These are phyloP conservation scores for Boletus smithii DNA, from an alignment of 1,284 basidiomycete species.

Conservation along the genomic window DNA sequence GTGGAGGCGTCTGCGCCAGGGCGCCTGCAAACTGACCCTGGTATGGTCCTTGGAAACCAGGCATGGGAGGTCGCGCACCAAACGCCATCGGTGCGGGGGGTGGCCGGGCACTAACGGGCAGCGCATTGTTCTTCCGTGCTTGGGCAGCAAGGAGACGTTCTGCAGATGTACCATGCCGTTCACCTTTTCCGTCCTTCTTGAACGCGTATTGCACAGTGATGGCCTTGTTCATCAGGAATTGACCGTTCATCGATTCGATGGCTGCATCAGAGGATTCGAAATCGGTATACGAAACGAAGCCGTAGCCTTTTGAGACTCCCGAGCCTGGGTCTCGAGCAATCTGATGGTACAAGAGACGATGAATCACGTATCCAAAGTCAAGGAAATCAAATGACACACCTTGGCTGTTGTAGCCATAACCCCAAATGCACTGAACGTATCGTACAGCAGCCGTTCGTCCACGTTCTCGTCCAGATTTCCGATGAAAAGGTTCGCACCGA, in stretches of 20 bases:
- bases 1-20: slow-evolving; percentile 67
- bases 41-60: slow-evolving; percentile 67
- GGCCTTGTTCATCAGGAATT: slow-evolving; percentile 97
- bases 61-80: slow-evolving; percentile 57
- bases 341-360: slow-evolving; percentile 39
- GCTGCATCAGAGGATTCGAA: slow-evolving; percentile 97
- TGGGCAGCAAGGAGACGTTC: slow-evolving; percentile 94
- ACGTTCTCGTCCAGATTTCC: slow-evolving; percentile 93
- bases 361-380: neutral
- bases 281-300: slow-evolving; percentile 95
- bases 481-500: slow-evolving; percentile 96
- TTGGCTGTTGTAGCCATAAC: slow-evolving; percentile 92
- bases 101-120: slow-evolving; percentile 69
- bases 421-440: slow-evolving; percentile 95
- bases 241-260: slow-evolving; percentile 93
- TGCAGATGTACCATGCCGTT: slow-evolving; percentile 93
- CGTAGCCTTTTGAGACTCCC: slow-evolving; percentile 92
- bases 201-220: slow-evolving; percentile 96
- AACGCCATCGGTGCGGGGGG: slow-evolving; percentile 67
- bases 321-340: slow-evolving; percentile 85
- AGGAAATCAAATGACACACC: slow-evolving; percentile 46
- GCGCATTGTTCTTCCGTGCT: slow-evolving; percentile 90
- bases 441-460: slow-evolving; percentile 89
- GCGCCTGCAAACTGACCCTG: slow-evolving; percentile 88
- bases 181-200: slow-evolving; percentile 98